Percentiles rank a stretch among this genome's conserved stretches.
phyloP scores from a whole-genome alignment of 306 rosid species.

The Pyrus communis region DNA sequence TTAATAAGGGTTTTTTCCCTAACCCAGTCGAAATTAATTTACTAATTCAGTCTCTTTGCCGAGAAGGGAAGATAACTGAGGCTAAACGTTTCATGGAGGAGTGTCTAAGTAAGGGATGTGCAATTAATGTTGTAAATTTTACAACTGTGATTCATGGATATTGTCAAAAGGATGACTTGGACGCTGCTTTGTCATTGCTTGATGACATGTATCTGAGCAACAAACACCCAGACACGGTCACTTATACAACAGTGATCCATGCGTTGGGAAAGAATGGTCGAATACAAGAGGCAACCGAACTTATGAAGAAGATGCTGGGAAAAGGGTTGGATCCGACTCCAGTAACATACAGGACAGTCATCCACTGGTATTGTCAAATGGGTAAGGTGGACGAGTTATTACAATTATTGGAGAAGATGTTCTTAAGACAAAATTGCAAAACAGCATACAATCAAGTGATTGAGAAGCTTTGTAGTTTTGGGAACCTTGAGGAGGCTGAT shows the following conservation, averaged over 20 bases:
- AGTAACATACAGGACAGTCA: slow-evolving; percentile 67
- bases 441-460: slow-evolving; percentile 69
- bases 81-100: slow-evolving; percentile 71
- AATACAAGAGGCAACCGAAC: slow-evolving; percentile 61
- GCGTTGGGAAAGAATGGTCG: slow-evolving; percentile 71
- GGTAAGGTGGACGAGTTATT: slow-evolving; percentile 59
- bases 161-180: slow-evolving; percentile 67
- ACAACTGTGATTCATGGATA: slow-evolving; percentile 79
- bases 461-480: slow-evolving; percentile 75
- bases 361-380: slow-evolving; percentile 63
- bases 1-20: slow-evolving; percentile 59
- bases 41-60: slow-evolving; percentile 61
- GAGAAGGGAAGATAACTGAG: slow-evolving; percentile 47
- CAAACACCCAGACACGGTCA: slow-evolving; percentile 77
- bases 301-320: slow-evolving; percentile 54
- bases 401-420: slow-evolving; percentile 66
- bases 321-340: slow-evolving; percentile 79
- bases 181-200: slow-evolving; percentile 63
- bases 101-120: slow-evolving; percentile 68
- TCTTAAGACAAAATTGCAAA: slow-evolving; percentile 39
- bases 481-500: slow-evolving; percentile 70
- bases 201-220: slow-evolving; percentile 83
- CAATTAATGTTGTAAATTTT: slow-evolving; percentile 71
- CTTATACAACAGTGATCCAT: slow-evolving; percentile 66
- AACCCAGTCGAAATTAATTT: slow-evolving; percentile 76